Percentiles rank a stretch among this genome's conserved stretches.
Conservation (phyloP, 1,284 basidiomycete species). For the Bjerkandera adusta region DNA sequence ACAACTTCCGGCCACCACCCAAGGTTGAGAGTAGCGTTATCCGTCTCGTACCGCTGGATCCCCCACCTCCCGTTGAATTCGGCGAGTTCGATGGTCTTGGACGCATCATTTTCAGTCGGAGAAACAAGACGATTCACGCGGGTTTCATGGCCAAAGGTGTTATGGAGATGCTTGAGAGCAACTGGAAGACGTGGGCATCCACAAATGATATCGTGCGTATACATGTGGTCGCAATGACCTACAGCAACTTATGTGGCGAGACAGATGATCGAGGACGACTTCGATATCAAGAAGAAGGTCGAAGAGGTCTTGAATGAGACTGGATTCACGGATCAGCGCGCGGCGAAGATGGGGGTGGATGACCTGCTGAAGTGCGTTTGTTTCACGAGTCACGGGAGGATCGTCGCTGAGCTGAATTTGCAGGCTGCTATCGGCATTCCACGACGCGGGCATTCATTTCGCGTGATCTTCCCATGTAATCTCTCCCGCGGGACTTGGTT, state of each 20-base stretch:
- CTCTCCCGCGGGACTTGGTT: not conserved
- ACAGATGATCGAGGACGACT: conserved; percentile 72
- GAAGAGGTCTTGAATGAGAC: conserved; percentile 73
- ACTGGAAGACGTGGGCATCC: conserved; percentile 93
- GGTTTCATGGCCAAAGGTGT: conserved; percentile 93
- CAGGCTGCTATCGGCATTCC: conserved; percentile 74
- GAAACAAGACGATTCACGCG: conserved; percentile 90
- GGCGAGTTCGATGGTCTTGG: conserved; percentile 98
- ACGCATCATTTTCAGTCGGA: conserved; percentile 85
- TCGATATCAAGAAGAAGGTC: conserved; percentile 72
- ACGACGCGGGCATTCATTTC: conserved; percentile 83
- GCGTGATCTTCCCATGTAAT: conserved; percentile 36
- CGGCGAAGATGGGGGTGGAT: conserved; percentile 81
- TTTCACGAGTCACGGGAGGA: not conserved
- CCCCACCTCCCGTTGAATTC: conserved; percentile 93
- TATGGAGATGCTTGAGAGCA: conserved; percentile 91
- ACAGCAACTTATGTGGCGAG: not conserved
- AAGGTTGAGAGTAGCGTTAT: conserved; percentile 94
- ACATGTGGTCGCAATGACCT: not conserved
- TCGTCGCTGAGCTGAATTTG: not conserved
- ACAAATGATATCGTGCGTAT: conserved; percentile 68
- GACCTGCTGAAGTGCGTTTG: conserved; percentile 68
- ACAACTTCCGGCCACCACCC: conserved; percentile 96
- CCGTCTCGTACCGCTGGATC: conserved; percentile 88
- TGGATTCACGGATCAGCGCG: conserved; percentile 65